A percentile compares a stretch with the other conserved stretches of the same genome.
phyloP scores from a whole-genome alignment of 2,329 filamentous ascomycete species.

The Plectosphaerella sp. region DNA sequence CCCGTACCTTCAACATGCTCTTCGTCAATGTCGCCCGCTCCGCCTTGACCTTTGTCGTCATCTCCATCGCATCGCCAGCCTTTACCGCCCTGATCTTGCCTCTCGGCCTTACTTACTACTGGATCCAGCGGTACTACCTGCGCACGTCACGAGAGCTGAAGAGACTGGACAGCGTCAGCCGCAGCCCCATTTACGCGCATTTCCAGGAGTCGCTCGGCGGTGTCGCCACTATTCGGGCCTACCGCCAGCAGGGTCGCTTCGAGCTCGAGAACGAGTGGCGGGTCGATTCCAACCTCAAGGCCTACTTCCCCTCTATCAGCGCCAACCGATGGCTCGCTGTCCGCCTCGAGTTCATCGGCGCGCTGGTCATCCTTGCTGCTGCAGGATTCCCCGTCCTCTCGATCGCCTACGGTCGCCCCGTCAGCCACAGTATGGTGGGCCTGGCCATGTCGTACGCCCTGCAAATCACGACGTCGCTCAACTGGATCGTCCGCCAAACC shows the following conservation, averaged over 20 bases:
- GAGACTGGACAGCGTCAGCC: slow-evolving; percentile 88
- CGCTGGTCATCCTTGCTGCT: slow-evolving; percentile 83
- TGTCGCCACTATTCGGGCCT: slow-evolving; percentile 92
- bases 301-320: slow-evolving; percentile 94
- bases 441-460: slow-evolving; percentile 95
- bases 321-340: slow-evolving; percentile 93
- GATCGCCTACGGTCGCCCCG: slow-evolving; percentile 60
- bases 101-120: slow-evolving; percentile 76
- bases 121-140: slow-evolving; percentile 95
- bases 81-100: slow-evolving; percentile 82
- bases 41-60: slow-evolving; percentile 80
- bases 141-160: slow-evolving; percentile 95
- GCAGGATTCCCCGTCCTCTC: slow-evolving; percentile 79
- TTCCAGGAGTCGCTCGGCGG: slow-evolving; percentile 97
- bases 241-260: slow-evolving; percentile 83
- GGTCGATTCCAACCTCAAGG: slow-evolving; percentile 88
- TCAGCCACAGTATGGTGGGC: slow-evolving; percentile 76
- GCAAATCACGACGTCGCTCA: slow-evolving; percentile 93
- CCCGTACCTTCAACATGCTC: slow-evolving; percentile 96
- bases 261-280: slow-evolving; percentile 95
- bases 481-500: slow-evolving; percentile 98
- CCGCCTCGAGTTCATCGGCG: slow-evolving; percentile 91
- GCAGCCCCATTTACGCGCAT: slow-evolving; percentile 95
- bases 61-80: slow-evolving; percentile 73
- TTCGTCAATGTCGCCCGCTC: slow-evolving; percentile 73